Base-by-base conservation (phyloP, 1,284 basidiomycete genomes). In the Marasmius sp. region DNA sequence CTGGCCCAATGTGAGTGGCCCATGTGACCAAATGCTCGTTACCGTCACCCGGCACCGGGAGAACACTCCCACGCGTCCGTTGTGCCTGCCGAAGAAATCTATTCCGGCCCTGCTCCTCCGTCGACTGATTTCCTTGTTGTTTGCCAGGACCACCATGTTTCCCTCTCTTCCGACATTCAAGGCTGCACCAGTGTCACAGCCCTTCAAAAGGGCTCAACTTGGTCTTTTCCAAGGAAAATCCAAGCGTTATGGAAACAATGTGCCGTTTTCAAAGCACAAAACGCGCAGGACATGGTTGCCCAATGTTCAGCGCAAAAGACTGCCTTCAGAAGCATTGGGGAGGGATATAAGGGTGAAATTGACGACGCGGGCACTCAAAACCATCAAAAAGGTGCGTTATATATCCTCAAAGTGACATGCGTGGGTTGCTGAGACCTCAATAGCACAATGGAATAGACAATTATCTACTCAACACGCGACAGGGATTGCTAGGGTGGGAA, bases 211-310 rank as follows among this genome's bases (percentile, higher is more conserved):
- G 45, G 77, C 91, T 0, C 85, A 91, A 64, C 77, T 85, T 2
- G 91, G 91, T 58, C 85, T 94, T 1, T 94, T 91, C 72, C 91
- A 93, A 61, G 92, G 92, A 16, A 89, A 89, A 71, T 85, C 79
- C 57, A 91, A 89, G 65, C 89, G 86, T 67, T 89, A 87, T 66
- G 95, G 95, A 43, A 95, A 97, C 82, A 95, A 91, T 71, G 92
- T 96, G 57, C 94, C 95, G 0, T 91, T 93, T 75, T 97, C 94
- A 22, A 88, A 92, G 72, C 85, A 91, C 74, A 96, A 96, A 79
- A 96, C 95, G n/a, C 88, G 92, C 56, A 81, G 95, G 50, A 85
- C 87, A 50, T 97, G 95, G 95, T 79, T 93, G 33, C 93, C 95
- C 27, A 97, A 97, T 75, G 81, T 93, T 18, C 92, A 94, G 67